Conservation (phyloP, 2,329 filamentous ascomycete species). For the Cercospora zeae-maydis region DNA sequence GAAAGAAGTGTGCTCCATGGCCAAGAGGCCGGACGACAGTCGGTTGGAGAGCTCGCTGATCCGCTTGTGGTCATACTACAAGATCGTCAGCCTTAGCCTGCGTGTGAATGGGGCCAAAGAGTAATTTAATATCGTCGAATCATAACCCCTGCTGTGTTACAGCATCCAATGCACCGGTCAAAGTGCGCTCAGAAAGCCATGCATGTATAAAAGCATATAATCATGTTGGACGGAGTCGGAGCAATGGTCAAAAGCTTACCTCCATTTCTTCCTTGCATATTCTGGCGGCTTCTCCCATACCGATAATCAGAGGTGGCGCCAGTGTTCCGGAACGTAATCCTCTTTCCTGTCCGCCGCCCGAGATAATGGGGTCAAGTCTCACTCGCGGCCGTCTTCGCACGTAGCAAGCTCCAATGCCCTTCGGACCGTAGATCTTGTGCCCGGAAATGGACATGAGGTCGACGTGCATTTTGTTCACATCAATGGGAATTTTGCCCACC, state of each 20-base stretch:
- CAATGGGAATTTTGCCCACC: slow-evolving; percentile 95
- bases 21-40: slow-evolving; percentile 73
- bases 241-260: slow-evolving; percentile 55
- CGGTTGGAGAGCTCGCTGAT: slow-evolving; percentile 79
- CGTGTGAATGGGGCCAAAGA: neutral
- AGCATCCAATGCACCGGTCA: slow-evolving; percentile 51
- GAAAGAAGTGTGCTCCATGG: slow-evolving; percentile 86
- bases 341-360: slow-evolving; percentile 91
- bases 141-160: slow-evolving; percentile 67
- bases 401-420: slow-evolving; percentile 94
- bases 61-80: slow-evolving; percentile 84
- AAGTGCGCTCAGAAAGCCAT: slow-evolving; percentile 79
- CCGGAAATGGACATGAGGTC: slow-evolving; percentile 98
- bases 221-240: slow-evolving; percentile 50
- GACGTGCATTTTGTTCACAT: slow-evolving; percentile 97
- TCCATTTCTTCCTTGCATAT: slow-evolving; percentile 85
- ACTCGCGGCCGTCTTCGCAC: slow-evolving; percentile 89
- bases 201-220: slow-evolving; percentile 80
- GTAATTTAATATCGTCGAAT: neutral
- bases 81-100: slow-evolving; percentile 14
- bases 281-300: slow-evolving; percentile 92
- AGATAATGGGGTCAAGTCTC: slow-evolving; percentile 92
- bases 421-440: slow-evolving; percentile 98
- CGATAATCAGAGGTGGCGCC: slow-evolving; percentile 81
- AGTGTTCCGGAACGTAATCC: slow-evolving; percentile 91